Percentiles rank a stretch among this genome's conserved stretches.
Evolutionary conservation across 768 basidiomycete species (phyloP).

Genomic region (Leccinum truebloodii): DNA sequence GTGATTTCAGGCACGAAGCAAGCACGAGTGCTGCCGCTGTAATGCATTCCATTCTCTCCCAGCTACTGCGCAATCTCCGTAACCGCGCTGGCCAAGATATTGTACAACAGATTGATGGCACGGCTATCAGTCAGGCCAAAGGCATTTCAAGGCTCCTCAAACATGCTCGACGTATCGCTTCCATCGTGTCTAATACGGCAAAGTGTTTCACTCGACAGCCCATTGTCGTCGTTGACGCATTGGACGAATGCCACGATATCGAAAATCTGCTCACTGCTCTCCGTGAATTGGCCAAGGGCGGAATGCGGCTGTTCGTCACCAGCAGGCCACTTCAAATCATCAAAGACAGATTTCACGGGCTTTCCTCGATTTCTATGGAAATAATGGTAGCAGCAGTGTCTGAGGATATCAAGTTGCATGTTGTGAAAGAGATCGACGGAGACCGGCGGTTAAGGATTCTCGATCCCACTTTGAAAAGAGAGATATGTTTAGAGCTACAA

Average conservation of each 20-base stretch:
- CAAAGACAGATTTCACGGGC: background rate
- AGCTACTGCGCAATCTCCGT: conserved; percentile 9
- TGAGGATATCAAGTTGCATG: conserved; percentile 12
- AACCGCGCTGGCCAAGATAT: background rate
- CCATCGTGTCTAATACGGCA: conserved; percentile 1
- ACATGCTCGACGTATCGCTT: background rate
- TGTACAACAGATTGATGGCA: background rate
- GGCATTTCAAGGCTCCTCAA: background rate
- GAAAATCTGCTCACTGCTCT: conserved; percentile 8
- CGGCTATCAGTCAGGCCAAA: too few species aligned
- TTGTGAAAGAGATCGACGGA: conserved; percentile 5
- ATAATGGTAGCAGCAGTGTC: background rate
- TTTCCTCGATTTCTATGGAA: conserved; percentile 14
- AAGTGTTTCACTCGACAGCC: conserved; percentile 3
- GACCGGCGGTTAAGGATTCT: conserved; percentile 7
- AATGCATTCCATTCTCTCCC: conserved; percentile 16
- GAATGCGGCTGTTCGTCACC: conserved; percentile 14
- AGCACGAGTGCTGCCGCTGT: conserved; percentile 1
- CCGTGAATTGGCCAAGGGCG: background rate
- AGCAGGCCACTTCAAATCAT: conserved; percentile 14
- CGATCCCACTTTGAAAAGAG: background rate
- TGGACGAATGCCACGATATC: conserved; percentile 17
- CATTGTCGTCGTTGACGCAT: conserved; percentile 17
- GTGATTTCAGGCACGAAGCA: conserved; percentile 13
- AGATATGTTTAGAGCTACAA: conserved; percentile 2